phyloP scores from a whole-genome alignment of 129 eudicot genomes.

The Flaveria bidentis region DNA sequence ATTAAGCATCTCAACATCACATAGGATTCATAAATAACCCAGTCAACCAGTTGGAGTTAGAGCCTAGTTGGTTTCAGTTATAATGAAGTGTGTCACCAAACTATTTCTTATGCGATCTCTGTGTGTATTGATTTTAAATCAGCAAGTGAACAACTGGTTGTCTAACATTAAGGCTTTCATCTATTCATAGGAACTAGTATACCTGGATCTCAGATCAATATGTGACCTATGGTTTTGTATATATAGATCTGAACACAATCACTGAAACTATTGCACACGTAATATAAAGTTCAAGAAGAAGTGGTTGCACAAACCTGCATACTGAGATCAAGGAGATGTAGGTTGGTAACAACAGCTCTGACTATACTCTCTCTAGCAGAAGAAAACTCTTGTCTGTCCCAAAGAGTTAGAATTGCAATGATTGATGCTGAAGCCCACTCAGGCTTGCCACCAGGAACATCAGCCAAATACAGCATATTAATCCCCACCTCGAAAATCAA shows the following conservation, averaged over 20 bases:
- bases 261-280: slow-evolving; percentile 6
- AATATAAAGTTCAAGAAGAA: slow-evolving; percentile 30
- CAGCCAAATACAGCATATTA: slow-evolving; percentile 96
- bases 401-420: slow-evolving; percentile 88
- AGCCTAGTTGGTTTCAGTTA: slow-evolving; percentile 5
- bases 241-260: slow-evolving; percentile 6
- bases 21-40: not conserved
- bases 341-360: slow-evolving; percentile 86
- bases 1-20: not conserved
- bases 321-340: slow-evolving; percentile 91
- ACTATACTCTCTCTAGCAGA: slow-evolving; percentile 98
- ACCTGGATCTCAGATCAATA: slow-evolving; percentile 20
- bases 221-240: slow-evolving; percentile 20
- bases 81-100: not conserved
- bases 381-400: slow-evolving; percentile 96
- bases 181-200: not conserved
- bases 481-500: slow-evolving; percentile 93
- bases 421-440: slow-evolving; percentile 96
- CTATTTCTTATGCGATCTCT: slow-evolving; percentile 10
- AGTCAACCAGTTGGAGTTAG: slow-evolving; percentile 3
- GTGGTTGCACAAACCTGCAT: slow-evolving; percentile 78
- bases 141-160: slow-evolving; percentile 13
- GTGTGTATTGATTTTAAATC: slow-evolving; percentile 3
- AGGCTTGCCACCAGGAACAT: slow-evolving; percentile 99
- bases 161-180: slow-evolving; percentile 13